Evolutionary conservation across 345 rosid species (phyloP).

Genomic region (Aquilaria malaccensis): DNA sequence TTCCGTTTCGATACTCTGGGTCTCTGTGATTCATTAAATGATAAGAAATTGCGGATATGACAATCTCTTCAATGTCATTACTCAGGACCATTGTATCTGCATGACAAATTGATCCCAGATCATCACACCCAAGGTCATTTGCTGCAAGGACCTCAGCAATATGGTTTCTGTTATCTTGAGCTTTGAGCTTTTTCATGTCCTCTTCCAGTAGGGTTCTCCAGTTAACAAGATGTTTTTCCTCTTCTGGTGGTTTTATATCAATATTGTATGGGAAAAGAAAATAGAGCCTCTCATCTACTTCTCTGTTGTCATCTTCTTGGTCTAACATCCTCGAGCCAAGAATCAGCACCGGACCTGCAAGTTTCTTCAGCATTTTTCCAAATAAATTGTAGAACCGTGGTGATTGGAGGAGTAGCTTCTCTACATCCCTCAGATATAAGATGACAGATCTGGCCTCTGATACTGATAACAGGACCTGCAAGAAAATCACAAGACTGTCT

Average conservation of each 20-base stretch:
- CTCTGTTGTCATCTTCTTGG: constrained; percentile 48
- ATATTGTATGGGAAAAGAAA: constrained; percentile 71
- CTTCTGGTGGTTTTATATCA: constrained; percentile 72
- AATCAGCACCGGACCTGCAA: constrained; percentile 68
- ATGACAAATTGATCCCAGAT: constrained; percentile 66
- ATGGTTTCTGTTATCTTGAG: constrained; percentile 88
- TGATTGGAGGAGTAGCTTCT: constrained; percentile 74
- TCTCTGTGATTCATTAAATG: constrained; percentile 71
- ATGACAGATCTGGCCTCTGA: constrained; percentile 56
- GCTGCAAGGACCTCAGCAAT: constrained; percentile 89
- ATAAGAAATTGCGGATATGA: constrained; percentile 72
- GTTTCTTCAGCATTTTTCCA: constrained; percentile 52
- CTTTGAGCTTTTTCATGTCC: constrained; percentile 74
- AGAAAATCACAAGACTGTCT: constrained; percentile 5
- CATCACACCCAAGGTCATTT: constrained; percentile 88
- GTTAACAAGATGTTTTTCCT: constrained; percentile 57
- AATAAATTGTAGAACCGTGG: constrained; percentile 60
- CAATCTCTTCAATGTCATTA: constrained; percentile 79
- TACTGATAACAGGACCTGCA: constrained; percentile 64
- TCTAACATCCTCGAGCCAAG: constrained; percentile 79
- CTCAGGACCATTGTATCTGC: constrained; percentile 69
- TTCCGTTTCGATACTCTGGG: constrained; percentile 92
- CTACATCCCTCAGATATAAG: constrained; percentile 76
- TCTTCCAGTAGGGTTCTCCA: constrained; percentile 86
- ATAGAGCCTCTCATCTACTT: constrained; percentile 45